Percentiles rank a stretch among this genome's conserved stretches.
Conservation (phyloP, 2,329 filamentous ascomycete species). For the Aureobasidium sp. region DNA sequence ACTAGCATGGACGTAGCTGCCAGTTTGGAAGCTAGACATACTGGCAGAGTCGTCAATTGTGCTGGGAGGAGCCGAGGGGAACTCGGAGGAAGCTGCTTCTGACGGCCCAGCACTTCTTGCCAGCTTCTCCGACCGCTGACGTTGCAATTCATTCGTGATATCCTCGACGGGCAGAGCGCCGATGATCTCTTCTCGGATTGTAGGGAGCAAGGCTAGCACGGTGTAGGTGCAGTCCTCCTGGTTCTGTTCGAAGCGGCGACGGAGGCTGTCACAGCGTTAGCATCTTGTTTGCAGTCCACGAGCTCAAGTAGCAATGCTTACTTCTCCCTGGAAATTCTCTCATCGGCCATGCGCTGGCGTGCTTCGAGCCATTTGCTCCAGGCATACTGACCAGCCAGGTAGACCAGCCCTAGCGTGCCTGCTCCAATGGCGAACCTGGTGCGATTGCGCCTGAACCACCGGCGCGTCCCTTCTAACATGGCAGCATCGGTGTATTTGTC, state of each 20-base stretch:
- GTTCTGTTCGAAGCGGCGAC: slow-evolving; percentile 95
- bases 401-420: slow-evolving; percentile 81
- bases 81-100: slow-evolving; percentile 51
- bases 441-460: slow-evolving; percentile 88
- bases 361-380: slow-evolving; percentile 86
- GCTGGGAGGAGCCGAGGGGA: slow-evolving; percentile 55
- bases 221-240: slow-evolving; percentile 98
- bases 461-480: slow-evolving; percentile 68
- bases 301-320: slow-evolving; percentile 31
- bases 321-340: slow-evolving; percentile 96
- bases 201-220: slow-evolving; percentile 88
- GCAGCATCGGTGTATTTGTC: slow-evolving; percentile 18
- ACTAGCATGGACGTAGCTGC: slow-evolving; percentile 76
- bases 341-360: slow-evolving; percentile 91
- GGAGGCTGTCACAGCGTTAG: slow-evolving; percentile 54
- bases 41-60: slow-evolving; percentile 75
- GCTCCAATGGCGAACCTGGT: slow-evolving; percentile 82
- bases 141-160: slow-evolving; percentile 87
- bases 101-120: slow-evolving; percentile 52
- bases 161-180: slow-evolving; percentile 84
- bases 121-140: slow-evolving; percentile 74
- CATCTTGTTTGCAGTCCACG: not conserved
- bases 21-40: slow-evolving; percentile 67
- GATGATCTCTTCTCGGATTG: slow-evolving; percentile 82
- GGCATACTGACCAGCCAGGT: slow-evolving; percentile 89